These are phyloP conservation scores for Synchytrium microbalum DNA, from an alignment of 371 early-diverging fungal species.

Conservation along the genomic window DNA sequence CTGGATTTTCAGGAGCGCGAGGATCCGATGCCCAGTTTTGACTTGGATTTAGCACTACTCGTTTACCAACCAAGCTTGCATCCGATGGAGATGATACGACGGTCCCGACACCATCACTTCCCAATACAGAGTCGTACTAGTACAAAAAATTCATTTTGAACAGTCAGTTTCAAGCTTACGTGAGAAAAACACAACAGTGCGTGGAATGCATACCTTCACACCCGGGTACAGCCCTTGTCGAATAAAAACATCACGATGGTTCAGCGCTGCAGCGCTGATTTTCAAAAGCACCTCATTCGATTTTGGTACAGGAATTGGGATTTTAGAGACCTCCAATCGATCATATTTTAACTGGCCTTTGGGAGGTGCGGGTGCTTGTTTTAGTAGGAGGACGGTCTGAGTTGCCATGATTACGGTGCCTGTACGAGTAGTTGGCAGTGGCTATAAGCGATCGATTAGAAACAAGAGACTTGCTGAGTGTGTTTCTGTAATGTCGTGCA, in stretches of 20 bases:
- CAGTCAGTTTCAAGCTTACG: too few species aligned
- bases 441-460: too few species aligned
- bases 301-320: neutral
- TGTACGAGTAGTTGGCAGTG: too few species aligned
- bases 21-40: conserved; percentile 52
- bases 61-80: conserved; percentile 22
- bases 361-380: too few species aligned
- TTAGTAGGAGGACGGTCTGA: too few species aligned
- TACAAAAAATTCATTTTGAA: too few species aligned
- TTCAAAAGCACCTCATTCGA: neutral
- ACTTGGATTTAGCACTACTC: conserved; percentile 49
- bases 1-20: conserved; percentile 48
- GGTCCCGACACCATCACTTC: conserved; percentile 54
- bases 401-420: too few species aligned
- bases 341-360: too few species aligned
- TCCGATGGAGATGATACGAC: conserved; percentile 21
- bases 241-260: conserved; percentile 58
- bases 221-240: conserved; percentile 38
- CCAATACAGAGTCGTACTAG: conserved; percentile 47
- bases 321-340: neutral
- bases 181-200: too few species aligned
- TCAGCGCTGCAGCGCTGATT: conserved; percentile 49
- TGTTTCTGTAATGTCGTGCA: too few species aligned
- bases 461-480: too few species aligned
- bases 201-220: too few species aligned